Percentiles rank a stretch among this genome's conserved stretches.
phyloP scores from a whole-genome alignment of 306 rosid species.

The Ormosia semicastrata region DNA sequence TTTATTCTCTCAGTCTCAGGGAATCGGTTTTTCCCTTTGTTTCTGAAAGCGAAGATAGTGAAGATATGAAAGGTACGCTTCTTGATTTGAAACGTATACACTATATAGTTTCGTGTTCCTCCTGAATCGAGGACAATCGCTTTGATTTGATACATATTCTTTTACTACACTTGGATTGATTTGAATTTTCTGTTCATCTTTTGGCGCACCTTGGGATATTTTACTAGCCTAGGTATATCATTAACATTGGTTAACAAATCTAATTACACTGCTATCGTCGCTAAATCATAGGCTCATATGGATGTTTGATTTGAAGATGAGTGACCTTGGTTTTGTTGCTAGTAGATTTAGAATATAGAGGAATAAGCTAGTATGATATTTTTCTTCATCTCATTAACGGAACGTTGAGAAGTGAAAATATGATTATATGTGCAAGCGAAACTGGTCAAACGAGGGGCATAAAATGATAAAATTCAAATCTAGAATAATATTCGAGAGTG shows the following conservation, averaged over 20 bases:
- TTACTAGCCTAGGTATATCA: not conserved
- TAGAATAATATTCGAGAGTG: not conserved
- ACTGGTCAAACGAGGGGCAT: not conserved
- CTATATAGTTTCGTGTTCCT: no score
- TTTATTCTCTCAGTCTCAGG: not conserved
- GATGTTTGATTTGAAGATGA: not conserved
- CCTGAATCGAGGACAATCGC: not conserved
- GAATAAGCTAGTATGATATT: not conserved
- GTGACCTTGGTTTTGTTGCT: not conserved
- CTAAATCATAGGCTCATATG: not conserved
- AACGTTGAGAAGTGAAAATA: not conserved
- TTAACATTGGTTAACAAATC: not conserved
- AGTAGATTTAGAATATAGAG: not conserved
- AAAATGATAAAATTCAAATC: not conserved
- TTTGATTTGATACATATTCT: not conserved
- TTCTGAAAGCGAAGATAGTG: not conserved
- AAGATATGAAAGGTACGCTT: conserved; percentile 8
- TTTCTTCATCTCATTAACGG: not conserved
- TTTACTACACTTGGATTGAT: not conserved
- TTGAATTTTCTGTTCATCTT: not conserved
- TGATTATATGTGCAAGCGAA: not conserved
- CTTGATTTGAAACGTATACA: not conserved
- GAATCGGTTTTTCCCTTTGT: not conserved
- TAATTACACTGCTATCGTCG: no score
- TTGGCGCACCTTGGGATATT: not conserved